These are phyloP conservation scores for Kwoniella mangroviensis DNA, from an alignment of 768 basidiomycete species.

Conservation along the genomic window DNA sequence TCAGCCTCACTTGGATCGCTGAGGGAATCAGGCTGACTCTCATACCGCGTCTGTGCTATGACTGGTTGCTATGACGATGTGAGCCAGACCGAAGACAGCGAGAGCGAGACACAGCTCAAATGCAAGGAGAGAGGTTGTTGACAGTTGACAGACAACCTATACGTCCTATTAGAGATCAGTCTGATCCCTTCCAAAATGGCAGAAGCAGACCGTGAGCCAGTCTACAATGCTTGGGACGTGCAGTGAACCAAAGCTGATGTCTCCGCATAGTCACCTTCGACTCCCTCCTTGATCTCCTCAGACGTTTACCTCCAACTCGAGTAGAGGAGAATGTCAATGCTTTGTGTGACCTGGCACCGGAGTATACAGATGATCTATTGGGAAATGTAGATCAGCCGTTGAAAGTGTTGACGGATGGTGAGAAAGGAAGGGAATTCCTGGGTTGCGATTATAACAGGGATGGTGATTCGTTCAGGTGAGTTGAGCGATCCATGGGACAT, in stretches of 20 bases:
- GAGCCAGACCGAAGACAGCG: too few species aligned
- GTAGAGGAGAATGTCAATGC: conserved; percentile 85
- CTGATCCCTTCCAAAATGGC: too few species aligned
- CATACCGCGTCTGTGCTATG: neutral
- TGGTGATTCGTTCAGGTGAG: conserved; percentile 85
- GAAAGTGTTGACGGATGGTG: conserved; percentile 73
- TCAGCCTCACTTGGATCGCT: neutral
- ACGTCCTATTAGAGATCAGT: too few species aligned
- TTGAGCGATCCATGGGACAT: conserved; percentile 18
- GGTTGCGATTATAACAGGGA: conserved; percentile 93
- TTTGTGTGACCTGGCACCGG: conserved; percentile 82
- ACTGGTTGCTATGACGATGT: conserved; percentile 11
- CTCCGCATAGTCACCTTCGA: conserved; percentile 64
- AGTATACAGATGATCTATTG: conserved; percentile 91
- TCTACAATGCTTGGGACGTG: too few species aligned
- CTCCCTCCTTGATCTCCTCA: conserved; percentile 93
- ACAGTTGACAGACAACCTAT: too few species aligned
- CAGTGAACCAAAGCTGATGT: too few species aligned
- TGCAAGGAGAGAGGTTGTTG: too few species aligned
- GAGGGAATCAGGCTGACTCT: neutral
- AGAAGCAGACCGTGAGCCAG: conserved; percentile 34
- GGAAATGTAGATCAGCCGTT: conserved; percentile 95
- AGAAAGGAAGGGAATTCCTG: conserved; percentile 82
- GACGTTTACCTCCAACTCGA: conserved; percentile 88
- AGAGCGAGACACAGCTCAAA: too few species aligned